Evolutionary conservation across 805 yeast genomes (phyloP), one percentile per base, ranked within the genome.

Genomic region (Teunomyces pallodes): DNA sequence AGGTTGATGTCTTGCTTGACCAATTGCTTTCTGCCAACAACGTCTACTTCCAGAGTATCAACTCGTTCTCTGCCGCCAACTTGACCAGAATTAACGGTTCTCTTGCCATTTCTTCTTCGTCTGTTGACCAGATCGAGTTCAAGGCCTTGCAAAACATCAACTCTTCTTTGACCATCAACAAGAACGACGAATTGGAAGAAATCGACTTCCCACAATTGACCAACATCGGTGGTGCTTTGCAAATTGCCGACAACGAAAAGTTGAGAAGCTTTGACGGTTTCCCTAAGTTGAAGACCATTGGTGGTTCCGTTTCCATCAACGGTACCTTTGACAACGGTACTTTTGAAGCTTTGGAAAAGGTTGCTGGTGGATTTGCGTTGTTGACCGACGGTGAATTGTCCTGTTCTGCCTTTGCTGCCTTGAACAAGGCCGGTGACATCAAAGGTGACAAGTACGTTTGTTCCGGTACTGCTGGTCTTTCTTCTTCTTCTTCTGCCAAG

Each of bases 141-240:
- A 67, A 82, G 54, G 61, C 70, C 52, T 77, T 94, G 65, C 66
- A 74, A 48, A 51, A 72, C 31, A 78, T 92, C 62, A 97, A 97
- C 68, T 89, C 86, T 62, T 83, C 96, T 57, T 80, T 94, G 61
- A 72, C 91, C 56, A 72, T 94, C 62, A 74, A 74, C 67, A 76
- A 84, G 58, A 94, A 94, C 81, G 78, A 80, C 53, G 80, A 86
- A 47, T 82, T 94, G 69, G 79, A 81, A 60, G 78, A 75, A 59
- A 57, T 87, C 51, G 82, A 84, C 56, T 86, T 90, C 79, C 75
- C 87, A 45, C 69, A 78, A 66, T 82, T 94, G 72, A 76, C 83
- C 53, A 55, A 79, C 43, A 76, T 94, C 62, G 95, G 92, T 69
- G 98, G 99, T 81, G 99, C 97, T 72, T 87, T 94, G 70, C 84